Base-by-base conservation (phyloP, 495 filamentous ascomycete species). In the Xylaria curta region DNA sequence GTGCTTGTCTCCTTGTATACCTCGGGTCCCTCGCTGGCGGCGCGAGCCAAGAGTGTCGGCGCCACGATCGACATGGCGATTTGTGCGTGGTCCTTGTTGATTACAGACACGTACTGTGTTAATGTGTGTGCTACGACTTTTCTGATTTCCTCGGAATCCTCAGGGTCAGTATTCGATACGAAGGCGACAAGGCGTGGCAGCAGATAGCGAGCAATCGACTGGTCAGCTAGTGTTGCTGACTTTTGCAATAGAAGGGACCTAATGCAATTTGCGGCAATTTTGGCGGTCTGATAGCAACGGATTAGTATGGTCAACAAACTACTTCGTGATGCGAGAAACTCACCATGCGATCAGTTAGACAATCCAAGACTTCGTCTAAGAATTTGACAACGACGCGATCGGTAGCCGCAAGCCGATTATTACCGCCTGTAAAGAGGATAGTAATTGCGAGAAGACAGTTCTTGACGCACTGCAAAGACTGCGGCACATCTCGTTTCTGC, bases 401-500 rank as follows among this genome's bases (percentile, higher is more conserved):
- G 66, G 84, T 87, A 1, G 93, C 88, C 1, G 90, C 86, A 36
- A 98, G 86, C 19, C 90, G 85, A 73, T 91, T 91, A 40, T 89
- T 85, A 42, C 92, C 92, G 40, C 91, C 90, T 5, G 93, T 97
- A 56, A 99, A 87, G 24, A 99, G 87, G 73, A 99, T 92, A 3
- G 97, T 97, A 60, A 90, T 89, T 0, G 93, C 92, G 59, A 98
- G 86, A 0, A 99, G 89, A 21, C 92, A 93, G 74, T 98, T 98
- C 82, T 96, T 98, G 73, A 97, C 95, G 75, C 94, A 97, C 3
- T 93, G 84, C 31, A 99, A 81, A 2, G 93, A 92, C 1, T 89
- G 88, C n/a, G 93, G 90, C 0, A 86, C 87, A 76, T 97, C 94
- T 13, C 94, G 89, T 74, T 91, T 92, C 80, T 97, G 95, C 4